Conservation (phyloP, 805 yeast genomes). For the Phaffomyces antillensis region DNA sequence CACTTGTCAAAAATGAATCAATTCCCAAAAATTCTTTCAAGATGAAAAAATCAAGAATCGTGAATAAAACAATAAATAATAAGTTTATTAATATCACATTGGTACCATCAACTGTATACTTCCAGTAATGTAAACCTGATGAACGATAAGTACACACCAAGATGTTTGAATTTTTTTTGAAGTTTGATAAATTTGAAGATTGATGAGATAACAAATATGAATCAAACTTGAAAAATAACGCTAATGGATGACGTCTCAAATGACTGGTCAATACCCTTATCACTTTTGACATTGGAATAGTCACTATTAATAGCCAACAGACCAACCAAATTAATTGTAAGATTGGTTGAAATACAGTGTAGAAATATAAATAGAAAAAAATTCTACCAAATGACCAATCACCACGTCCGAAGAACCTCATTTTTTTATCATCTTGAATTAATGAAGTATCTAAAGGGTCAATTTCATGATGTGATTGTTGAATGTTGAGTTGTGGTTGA, state of each 20-base stretch:
- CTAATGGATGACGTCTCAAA: conserved; percentile 84
- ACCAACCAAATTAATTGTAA: conserved; percentile 44
- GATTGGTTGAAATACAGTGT: conserved; percentile 63
- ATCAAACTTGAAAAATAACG: conserved; percentile 67
- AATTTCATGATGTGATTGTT: background rate
- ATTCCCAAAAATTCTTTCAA: conserved; percentile 41
- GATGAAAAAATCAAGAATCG: conserved; percentile 69
- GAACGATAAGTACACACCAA: conserved; percentile 88
- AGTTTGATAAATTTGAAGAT: conserved; percentile 1
- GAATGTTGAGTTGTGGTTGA: no score
- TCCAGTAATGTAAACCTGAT: conserved; percentile 88
- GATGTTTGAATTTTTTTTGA: conserved; percentile 41
- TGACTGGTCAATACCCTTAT: conserved; percentile 62
- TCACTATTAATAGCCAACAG: conserved; percentile 80
- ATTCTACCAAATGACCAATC: conserved; percentile 83
- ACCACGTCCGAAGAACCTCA: conserved; percentile 84
- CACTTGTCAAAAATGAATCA: conserved; percentile 37
- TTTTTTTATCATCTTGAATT: conserved; percentile 26
- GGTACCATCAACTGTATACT: conserved; percentile 94
- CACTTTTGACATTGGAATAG: conserved; percentile 91
- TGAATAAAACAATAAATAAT: conserved; percentile 70
- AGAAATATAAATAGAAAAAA: conserved; percentile 64
- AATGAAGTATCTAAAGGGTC: background rate
- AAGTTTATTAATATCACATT: conserved; percentile 87
- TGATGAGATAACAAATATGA: conserved; percentile 20